Base-by-base conservation (phyloP, 345 rosid genomes). In the Aquilaria sinensis region DNA sequence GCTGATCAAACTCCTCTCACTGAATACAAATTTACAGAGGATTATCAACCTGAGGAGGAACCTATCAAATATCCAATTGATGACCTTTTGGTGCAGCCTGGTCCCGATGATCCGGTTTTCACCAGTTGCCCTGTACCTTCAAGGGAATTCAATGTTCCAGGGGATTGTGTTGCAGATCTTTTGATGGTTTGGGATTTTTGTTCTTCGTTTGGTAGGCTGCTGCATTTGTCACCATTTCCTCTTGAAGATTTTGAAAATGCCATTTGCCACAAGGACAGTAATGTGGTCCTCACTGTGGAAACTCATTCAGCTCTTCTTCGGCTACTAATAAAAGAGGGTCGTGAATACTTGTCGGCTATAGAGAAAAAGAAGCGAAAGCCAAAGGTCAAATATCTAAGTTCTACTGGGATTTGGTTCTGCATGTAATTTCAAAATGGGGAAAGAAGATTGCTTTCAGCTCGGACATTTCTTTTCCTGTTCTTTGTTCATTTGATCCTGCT, bases 141-240 rank as follows among this genome's bases (percentile, higher is more conserved):
- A 60, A 84, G 83, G 71, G 93, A 90, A 63, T 94, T 94, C 72
- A 81, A 70, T 71, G 79, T 88, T 75, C 83, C 92, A 13, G 73
- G 85, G 79, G 80, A 83, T 66, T 90, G 83, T 65, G 81, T 88
- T 50, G 96, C 96, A 56, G 86, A 94, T 81, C 91, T 94, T 75
- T 74, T 94, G 61, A 82, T 82, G 97, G 84, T 90, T 70, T 94
- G 99, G 99, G 96, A 94, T 69, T 90, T 90, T 76, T 94, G 97
- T 74, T 80, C 85, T 58, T 85, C 97, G 55, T 94, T 83, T 77
- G 68, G 90, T 67, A 80, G 83, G 74, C 80, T 76, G 76, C 75
- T 94, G 70, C 78, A 79, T 68, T 75, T 94, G 68, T 88, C 68
- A 72, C 86, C 88, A 43, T 94, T 90, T 80, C 81, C 96, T 60